These are phyloP conservation scores for Lablab purpureus DNA, from an alignment of 306 rosid species.

Conservation along the genomic window DNA sequence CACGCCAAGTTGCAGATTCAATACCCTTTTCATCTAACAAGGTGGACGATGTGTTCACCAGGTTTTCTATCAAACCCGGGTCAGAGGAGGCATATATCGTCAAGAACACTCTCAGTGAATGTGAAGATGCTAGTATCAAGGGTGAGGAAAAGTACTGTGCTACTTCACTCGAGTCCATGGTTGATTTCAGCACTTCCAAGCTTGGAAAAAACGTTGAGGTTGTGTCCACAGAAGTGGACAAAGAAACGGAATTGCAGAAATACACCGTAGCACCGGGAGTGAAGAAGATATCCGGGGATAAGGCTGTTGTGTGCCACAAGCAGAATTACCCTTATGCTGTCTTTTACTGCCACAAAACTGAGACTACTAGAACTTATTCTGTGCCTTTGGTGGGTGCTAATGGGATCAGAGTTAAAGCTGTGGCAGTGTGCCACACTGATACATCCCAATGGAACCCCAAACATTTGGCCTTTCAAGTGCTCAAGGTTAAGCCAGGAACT, in stretches of 20 bases:
- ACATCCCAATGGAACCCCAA: slow-evolving; percentile 86
- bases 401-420: slow-evolving; percentile 67
- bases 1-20: slow-evolving; percentile 55
- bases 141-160: slow-evolving; percentile 87
- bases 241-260: slow-evolving; percentile 51
- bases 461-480: slow-evolving; percentile 82
- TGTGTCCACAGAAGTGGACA: slow-evolving; percentile 67
- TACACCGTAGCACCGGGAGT: slow-evolving; percentile 54
- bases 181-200: slow-evolving; percentile 73
- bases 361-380: slow-evolving; percentile 49
- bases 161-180: slow-evolving; percentile 87
- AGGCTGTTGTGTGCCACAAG: slow-evolving; percentile 76
- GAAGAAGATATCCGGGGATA: slow-evolving; percentile 52
- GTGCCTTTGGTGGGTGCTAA: slow-evolving; percentile 66
- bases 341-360: slow-evolving; percentile 74
- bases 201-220: slow-evolving; percentile 64
- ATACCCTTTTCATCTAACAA: slow-evolving; percentile 76
- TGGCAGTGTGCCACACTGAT: slow-evolving; percentile 78
- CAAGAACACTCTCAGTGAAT: slow-evolving; percentile 61
- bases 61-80: slow-evolving; percentile 52
- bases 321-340: slow-evolving; percentile 77
- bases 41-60: slow-evolving; percentile 46
- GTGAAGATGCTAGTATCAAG: slow-evolving; percentile 52
- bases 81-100: slow-evolving; percentile 59
- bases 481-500: slow-evolving; percentile 80